A percentile compares a stretch with the other conserved stretches of the same genome.
Conservation (phyloP, 106 monocot genomes). For the Platanthera guangdongensis region DNA sequence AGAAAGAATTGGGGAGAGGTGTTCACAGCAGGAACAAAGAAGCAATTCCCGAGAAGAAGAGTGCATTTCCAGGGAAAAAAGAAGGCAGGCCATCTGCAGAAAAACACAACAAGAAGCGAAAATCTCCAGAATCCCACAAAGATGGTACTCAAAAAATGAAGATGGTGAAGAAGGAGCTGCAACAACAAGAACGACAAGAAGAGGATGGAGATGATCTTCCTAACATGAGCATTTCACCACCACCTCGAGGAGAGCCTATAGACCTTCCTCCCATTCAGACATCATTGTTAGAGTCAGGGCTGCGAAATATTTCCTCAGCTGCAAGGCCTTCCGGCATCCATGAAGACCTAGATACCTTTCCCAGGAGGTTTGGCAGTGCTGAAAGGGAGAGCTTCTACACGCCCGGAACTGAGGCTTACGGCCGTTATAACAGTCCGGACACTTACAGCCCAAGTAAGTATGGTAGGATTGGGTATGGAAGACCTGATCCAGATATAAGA, state of each 20-base stretch:
- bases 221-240: constrained; percentile 59
- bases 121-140: constrained; percentile 5
- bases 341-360: constrained; percentile 17
- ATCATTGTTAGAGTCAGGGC: background rate
- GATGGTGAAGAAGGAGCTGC: background rate
- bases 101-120: constrained; percentile 2
- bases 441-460: background rate
- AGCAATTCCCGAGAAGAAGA: constrained; percentile 8
- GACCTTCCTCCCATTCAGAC: background rate
- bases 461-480: constrained; percentile 10
- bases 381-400: background rate
- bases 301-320: background rate
- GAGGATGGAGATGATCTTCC: background rate
- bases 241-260: constrained; percentile 3
- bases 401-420: background rate
- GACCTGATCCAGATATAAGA: constrained; percentile 9
- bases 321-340: background rate
- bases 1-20: constrained; percentile 8
- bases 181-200: background rate
- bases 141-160: background rate
- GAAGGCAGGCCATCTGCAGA: background rate
- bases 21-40: constrained; percentile 7
- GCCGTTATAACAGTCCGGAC: constrained; percentile 13
- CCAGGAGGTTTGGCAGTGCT: constrained; percentile 20
- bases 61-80: background rate